Evolutionary conservation across 2,329 filamentous ascomycete genomes (phyloP).

Genomic region (Trichoderma citrinoviride): DNA sequence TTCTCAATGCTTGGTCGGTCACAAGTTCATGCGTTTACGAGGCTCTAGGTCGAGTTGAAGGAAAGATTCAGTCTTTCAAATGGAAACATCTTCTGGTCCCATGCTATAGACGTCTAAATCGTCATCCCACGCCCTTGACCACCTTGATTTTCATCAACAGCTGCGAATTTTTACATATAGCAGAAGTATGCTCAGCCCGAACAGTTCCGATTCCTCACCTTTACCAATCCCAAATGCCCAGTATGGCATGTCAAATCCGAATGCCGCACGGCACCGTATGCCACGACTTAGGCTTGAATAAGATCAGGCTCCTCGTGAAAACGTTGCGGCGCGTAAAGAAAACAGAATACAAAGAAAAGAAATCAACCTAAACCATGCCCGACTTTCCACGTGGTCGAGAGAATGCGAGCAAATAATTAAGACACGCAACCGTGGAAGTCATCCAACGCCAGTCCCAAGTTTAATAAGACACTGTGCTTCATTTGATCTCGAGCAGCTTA

Average conservation of each 20-base stretch:
- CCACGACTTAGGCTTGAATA: conserved; percentile 28
- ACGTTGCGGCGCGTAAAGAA: conserved; percentile 31
- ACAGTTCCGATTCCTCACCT: conserved; percentile 49
- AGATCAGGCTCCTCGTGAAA: conserved; percentile 48
- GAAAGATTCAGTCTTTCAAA: background rate
- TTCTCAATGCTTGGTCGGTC: too few species aligned
- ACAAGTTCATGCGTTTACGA: too few species aligned
- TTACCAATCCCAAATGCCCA: conserved; percentile 26
- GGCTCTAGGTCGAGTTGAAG: too few species aligned
- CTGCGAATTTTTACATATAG: conserved; percentile 14
- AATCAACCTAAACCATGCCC: conserved; percentile 23
- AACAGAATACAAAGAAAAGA: background rate
- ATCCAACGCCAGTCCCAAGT: conserved; percentile 21
- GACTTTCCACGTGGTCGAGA: background rate
- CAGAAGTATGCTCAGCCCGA: conserved; percentile 44
- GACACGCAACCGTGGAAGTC: conserved; percentile 19
- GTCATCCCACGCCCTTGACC: conserved; percentile 11
- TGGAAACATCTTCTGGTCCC: conserved; percentile 11
- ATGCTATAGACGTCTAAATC: conserved; percentile 22
- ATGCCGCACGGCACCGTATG: background rate
- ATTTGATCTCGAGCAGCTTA: conserved; percentile 82
- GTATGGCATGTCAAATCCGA: conserved; percentile 4
- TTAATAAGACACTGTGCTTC: conserved; percentile 35
- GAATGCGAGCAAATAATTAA: conserved; percentile 12
- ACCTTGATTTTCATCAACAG: conserved; percentile 3